Evolutionary conservation across 306 rosid genomes (phyloP).

Genomic region (Pyrus bretschneideri): DNA sequence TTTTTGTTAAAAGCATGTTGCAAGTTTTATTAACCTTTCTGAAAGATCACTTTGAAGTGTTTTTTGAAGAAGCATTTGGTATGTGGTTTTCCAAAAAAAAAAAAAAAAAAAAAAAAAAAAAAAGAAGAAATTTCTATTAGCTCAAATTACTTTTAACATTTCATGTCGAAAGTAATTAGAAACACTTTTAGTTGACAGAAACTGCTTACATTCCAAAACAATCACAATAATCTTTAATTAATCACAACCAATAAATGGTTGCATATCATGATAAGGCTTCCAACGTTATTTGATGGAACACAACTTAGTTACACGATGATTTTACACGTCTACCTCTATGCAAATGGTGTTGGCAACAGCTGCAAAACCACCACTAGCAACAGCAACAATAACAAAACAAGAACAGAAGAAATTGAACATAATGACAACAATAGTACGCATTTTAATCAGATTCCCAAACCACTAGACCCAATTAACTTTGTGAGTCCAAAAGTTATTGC

Average conservation of each 20-base stretch:
- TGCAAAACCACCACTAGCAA: neutral
- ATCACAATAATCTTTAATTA: neutral
- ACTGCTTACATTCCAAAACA: neutral
- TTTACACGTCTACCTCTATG: neutral
- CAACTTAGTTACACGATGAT: neutral
- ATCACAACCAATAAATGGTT: neutral
- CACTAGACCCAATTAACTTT: constrained; percentile 35
- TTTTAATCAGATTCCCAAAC: constrained; percentile 16
- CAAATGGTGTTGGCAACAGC: neutral
- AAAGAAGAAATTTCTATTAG: neutral
- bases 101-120: too few relatives aligned
- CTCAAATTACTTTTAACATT: neutral
- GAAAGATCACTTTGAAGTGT: too few relatives aligned
- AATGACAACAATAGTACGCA: neutral
- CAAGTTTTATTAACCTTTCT: too few relatives aligned
- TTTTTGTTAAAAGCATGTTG: neutral
- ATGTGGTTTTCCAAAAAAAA: too few relatives aligned
- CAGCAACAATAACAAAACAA: neutral
- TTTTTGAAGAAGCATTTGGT: too few relatives aligned
- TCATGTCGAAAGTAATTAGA: too few relatives aligned
- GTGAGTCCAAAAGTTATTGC: constrained; percentile 54
- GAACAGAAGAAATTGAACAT: neutral
- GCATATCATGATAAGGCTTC: neutral
- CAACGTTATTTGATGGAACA: neutral
- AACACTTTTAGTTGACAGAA: neutral